Evolutionary conservation across 352 stramenopile genomes (phyloP), one percentile per base, ranked within the genome.

Genomic region (Globisporangium canariense): DNA sequence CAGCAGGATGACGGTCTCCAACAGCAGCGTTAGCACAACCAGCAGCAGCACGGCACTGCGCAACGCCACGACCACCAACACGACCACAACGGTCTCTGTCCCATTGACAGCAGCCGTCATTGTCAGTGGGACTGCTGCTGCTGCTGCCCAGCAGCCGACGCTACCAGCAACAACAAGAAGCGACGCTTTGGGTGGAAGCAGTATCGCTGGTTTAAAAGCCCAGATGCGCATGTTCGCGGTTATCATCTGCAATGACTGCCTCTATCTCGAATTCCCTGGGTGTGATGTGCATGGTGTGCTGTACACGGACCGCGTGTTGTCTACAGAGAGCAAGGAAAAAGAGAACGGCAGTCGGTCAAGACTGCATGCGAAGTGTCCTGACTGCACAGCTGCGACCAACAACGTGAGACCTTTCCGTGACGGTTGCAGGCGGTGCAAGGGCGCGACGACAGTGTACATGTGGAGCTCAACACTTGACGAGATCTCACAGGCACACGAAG

Each of bases 201-300:
- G 16, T 18, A 18, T 6, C 2, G 32, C 13, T 13, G 2, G n/a
- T 16, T 8, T 20, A 13, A 50, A 25, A 14, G 10, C 36, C 2
- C 36, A 62, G 30, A 75, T 96, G 64, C 86, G 88, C 0, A 71
- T 67, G 20, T 96, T 94, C 59, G 85, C 85, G 6, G 83, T 86
- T 34, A 94, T 96, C 65, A 67, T 94, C 9, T 96, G 88, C 70
- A 77, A 73, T 68, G 70, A 83, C 32, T 96, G 88, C 54, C 75
- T 86, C n/a, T 96, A 93, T 65, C 67, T 96, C 20, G 88, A 96
- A 68, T 96, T 96, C 60, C 88, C 88, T 0, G 88, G 88, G 45
- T 96, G 88, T 60, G 86, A 96, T 59, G 79, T 94, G 8, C 88
- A 96, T 56, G 85, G 87, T 53, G 73, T 91, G 1, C 63, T 96